Base-by-base conservation (phyloP, 78 protist genomes). In the Cavenderia fasciculata region DNA sequence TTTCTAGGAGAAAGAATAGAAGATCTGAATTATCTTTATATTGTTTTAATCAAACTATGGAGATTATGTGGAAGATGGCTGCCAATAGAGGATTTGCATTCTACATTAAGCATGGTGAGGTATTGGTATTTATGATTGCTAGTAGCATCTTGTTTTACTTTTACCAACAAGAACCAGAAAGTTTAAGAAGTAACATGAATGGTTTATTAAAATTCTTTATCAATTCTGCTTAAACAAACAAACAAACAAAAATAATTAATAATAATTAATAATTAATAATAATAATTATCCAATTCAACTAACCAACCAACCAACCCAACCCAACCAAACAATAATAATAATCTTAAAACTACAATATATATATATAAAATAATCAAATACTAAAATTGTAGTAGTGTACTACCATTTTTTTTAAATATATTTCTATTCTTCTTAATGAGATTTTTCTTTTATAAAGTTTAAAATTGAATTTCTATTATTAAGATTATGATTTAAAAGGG, bases 21-120 rank as follows among this genome's bases (percentile, higher is more conserved):
- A 65, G 90, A 69, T 82, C 90, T 56, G 90, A 82, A n/a, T 68
- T 82, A 62, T 76, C 90, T 19, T 43, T 82, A 25, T 82, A 82
- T 56, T 82, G 90, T 56, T 56, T 68, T 19, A 82, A 82, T 57
- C 90, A 82, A 56, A 27, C 90, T 21, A 25, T 82, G 23, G 90
- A 82, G 52, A 51, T 82, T 40, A 63, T 68, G 59, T 82, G 90
- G 90, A 82, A 82, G 61, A 82, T 82, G 90, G 52, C 59, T 38
- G 90, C 90, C 2, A 38, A 65, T 0, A 82, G 90, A 69, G 47
- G 47, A 27, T 44, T 65, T 1, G 77, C 75, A 43, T 71, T 71
- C 29, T 68, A 54, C 27, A 66, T 82, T 38, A 61, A 61, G 63
- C 31, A 82, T 68, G 90, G 90, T 44, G 90, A 82, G 44, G 90